Percentiles rank a stretch among this genome's conserved stretches.
phyloP scores from a whole-genome alignment of 1,139 yeast species.

The Kodamaea sp. region DNA sequence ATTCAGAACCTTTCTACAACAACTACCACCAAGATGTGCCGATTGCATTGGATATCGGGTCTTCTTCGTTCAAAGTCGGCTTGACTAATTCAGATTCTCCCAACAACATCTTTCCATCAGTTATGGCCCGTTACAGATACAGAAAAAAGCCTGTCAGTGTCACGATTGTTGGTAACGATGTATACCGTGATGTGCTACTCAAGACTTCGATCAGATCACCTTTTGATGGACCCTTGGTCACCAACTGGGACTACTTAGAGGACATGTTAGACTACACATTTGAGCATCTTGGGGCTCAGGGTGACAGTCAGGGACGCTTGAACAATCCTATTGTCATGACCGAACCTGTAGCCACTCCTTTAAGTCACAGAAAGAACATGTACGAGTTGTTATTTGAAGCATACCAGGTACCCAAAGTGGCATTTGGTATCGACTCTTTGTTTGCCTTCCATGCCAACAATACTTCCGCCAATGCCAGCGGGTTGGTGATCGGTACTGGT shows the following conservation, averaged over 20 bases:
- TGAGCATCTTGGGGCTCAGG: constrained; percentile 66
- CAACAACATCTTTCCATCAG: constrained; percentile 65
- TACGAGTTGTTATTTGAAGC: constrained; percentile 83
- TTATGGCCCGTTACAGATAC: constrained; percentile 76
- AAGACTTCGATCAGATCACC: constrained; percentile 75
- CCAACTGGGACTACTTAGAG: constrained; percentile 93
- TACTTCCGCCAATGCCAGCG: constrained; percentile 43
- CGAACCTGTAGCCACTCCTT: constrained; percentile 72
- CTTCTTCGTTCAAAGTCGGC: constrained; percentile 72
- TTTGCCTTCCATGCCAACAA: constrained; percentile 66
- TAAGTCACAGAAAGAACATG: constrained; percentile 69
- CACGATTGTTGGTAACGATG: constrained; percentile 83
- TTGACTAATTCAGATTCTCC: constrained; percentile 57
- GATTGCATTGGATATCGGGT: constrained; percentile 81
- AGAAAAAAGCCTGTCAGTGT: constrained; percentile 64
- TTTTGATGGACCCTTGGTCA: constrained; percentile 80
- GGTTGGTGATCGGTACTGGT: constrained; percentile 80
- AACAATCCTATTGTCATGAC: constrained; percentile 83
- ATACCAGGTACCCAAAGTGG: constrained; percentile 69
- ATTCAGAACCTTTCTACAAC: constrained; percentile 52
- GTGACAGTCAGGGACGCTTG: constrained; percentile 51
- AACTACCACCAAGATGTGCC: constrained; percentile 62
- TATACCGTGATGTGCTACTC: constrained; percentile 66
- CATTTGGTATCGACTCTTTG: constrained; percentile 80
- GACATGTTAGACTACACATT: constrained; percentile 80